Conservation (phyloP, 345 rosid genomes). For the Erodium maritimum region DNA sequence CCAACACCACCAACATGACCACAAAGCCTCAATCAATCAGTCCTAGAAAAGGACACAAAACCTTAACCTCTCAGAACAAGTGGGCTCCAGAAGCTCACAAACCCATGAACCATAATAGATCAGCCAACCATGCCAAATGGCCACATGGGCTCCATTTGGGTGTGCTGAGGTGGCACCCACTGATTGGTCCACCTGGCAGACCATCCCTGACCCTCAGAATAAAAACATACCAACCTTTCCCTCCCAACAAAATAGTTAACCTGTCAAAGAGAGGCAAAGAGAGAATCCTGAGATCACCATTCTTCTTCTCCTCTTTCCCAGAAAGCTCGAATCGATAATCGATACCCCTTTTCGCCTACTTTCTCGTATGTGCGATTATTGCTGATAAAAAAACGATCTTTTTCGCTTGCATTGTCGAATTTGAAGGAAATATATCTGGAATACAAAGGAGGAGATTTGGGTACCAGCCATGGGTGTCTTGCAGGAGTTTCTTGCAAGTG, state of each 20-base stretch:
- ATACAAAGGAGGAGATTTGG: too few relatives aligned
- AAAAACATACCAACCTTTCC: conserved; percentile 16
- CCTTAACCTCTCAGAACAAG: background rate
- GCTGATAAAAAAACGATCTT: too few relatives aligned
- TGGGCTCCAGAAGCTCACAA: background rate
- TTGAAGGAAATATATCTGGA: too few relatives aligned
- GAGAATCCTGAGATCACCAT: too few relatives aligned
- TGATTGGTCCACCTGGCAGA: conserved; percentile 8
- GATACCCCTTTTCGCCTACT: too few relatives aligned
- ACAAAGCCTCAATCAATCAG: background rate
- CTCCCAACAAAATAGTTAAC: conserved; percentile 15
- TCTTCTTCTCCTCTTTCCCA: background rate
- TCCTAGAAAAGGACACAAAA: too few relatives aligned
- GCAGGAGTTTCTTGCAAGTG: conserved; percentile 85
- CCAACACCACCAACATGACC: background rate
- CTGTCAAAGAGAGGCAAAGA: conserved; percentile 9
- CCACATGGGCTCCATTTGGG: too few relatives aligned
- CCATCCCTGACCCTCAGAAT: background rate
- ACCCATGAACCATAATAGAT: background rate
- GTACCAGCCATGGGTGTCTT: conserved; percentile 58
- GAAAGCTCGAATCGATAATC: too few relatives aligned
- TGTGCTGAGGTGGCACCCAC: background rate
- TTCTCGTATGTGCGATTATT: too few relatives aligned
- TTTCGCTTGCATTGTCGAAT: too few relatives aligned
- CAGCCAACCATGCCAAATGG: too few relatives aligned